Conservation (phyloP, 2,329 filamentous ascomycete genomes). For the Hirsutella rhossiliensis region DNA sequence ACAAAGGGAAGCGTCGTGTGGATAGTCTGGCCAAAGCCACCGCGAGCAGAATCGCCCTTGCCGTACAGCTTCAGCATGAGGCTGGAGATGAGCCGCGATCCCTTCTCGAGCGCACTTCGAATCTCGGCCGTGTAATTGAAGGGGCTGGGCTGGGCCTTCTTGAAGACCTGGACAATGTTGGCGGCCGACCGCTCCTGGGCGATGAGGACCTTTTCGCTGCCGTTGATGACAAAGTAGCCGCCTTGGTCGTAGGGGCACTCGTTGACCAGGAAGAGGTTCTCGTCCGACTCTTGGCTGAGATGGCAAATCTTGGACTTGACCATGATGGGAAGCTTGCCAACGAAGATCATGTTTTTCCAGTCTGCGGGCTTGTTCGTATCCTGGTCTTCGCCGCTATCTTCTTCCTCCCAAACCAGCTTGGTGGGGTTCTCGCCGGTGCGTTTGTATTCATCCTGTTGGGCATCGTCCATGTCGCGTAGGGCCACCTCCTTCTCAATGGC, state of each 20-base stretch:
- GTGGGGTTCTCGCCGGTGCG: constrained; percentile 46
- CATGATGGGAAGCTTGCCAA: constrained; percentile 96
- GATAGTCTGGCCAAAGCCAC: constrained; percentile 76
- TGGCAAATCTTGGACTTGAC: constrained; percentile 95
- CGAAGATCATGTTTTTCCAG: constrained; percentile 66
- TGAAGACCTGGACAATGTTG: constrained; percentile 98
- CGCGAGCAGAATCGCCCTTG: constrained; percentile 67
- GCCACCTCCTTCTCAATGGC: constrained; percentile 65
- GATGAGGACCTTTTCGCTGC: constrained; percentile 95
- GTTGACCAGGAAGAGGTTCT: constrained; percentile 80
- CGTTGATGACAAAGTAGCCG: constrained; percentile 98
- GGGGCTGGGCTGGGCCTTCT: constrained; percentile 85
- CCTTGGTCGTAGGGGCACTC: constrained; percentile 98
- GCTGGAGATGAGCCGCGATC: constrained; percentile 86
- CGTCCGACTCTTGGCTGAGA: constrained; percentile 69
- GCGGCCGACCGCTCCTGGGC: constrained; percentile 95
- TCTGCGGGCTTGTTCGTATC: constrained; percentile 40
- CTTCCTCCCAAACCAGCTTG: constrained; percentile 48
- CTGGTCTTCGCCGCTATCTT: constrained; percentile 37
- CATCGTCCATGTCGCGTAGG: constrained; percentile 55
- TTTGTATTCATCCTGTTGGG: constrained; percentile 42
- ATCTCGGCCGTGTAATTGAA: constrained; percentile 94
- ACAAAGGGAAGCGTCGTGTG: constrained; percentile 88
- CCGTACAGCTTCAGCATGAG: constrained; percentile 82
- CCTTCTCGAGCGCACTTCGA: constrained; percentile 90